phyloP scores from a whole-genome alignment of 75 land plant species.

The Ceratopteris richardii region DNA sequence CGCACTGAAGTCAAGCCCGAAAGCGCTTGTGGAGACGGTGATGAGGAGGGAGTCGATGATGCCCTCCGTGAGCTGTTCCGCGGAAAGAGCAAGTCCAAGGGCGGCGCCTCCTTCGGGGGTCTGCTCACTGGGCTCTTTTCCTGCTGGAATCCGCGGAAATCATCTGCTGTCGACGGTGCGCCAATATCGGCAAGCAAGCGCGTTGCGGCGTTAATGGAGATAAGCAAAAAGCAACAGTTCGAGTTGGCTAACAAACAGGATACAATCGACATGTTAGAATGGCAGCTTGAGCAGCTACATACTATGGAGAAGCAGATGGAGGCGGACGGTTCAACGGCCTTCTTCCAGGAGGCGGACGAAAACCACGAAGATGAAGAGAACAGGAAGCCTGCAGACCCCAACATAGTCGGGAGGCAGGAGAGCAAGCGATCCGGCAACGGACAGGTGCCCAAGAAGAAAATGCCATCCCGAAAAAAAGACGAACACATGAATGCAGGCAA shows the following conservation, averaged over 20 bases:
- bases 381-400: too few species aligned
- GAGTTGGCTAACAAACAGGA: conserved; percentile 32
- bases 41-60: too few species aligned
- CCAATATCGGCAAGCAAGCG: neutral
- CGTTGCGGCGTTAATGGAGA: conserved; percentile 25
- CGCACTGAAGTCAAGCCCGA: too few species aligned
- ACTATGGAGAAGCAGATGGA: conserved; percentile 9
- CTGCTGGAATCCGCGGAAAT: neutral
- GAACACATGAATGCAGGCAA: neutral
- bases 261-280: conserved; percentile 29
- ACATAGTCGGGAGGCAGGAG: too few species aligned
- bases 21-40: too few species aligned
- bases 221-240: conserved; percentile 28
- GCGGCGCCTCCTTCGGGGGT: neutral
- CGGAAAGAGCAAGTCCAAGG: neutral
- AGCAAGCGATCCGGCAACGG: too few species aligned
- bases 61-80: conserved; percentile 3
- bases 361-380: too few species aligned
- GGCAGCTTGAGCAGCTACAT: conserved; percentile 33
- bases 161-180: neutral
- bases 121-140: neutral
- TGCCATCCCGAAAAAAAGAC: neutral
- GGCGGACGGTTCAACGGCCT: neutral
- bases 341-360: neutral
- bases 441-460: neutral